Base-by-base conservation (phyloP, 2,329 filamentous ascomycete genomes). In the Hawksworthiomyces lignivorus region DNA sequence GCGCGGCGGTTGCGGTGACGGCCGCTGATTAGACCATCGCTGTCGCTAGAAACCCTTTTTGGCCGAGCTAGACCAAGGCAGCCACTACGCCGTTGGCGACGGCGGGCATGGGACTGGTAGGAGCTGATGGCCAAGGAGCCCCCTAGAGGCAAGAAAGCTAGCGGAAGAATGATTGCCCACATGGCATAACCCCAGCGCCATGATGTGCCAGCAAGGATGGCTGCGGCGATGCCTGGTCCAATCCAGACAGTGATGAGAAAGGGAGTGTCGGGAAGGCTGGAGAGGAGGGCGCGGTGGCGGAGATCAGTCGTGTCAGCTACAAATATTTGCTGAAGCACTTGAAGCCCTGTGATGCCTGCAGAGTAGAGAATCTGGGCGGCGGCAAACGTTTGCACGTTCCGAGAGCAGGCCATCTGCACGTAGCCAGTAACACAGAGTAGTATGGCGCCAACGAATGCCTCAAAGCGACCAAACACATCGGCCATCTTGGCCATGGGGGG, bases 111-210 rank as follows among this genome's bases (percentile, higher is more conserved):
- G 21, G 41, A 41, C 36, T 42, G 44, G 43, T 46, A 46, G 24
- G 44, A 64, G 51, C 74, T 75, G 41, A 71, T 51, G 46, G 68
- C 69, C 5, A 81, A 56, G 5, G 72, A 68, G 11, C 70, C 51
- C 4, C 69, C 66, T 4, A 81, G 60, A 1, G 77, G 76, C 2
- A 75, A 53, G 44, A 75, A 78, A 11, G 68, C 65, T 0, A 72
- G 52, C 9, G 77, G 77, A 3, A 80, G 56, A n/a, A 80, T 64
- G 36, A 82, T 66, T 8, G 70, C 69, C 75, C 75, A 82, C 50
- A 81, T 73, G 24, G 68, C 77, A 50, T 78, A 79, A 7, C 75
- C 76, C 75, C 74, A 80, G 54, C 76, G 63, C 77, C 77, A 81
- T n/a, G 58, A 67, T 2, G 65, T 57, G 11, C 57, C 56, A 9